Conservation (phyloP, 805 yeast species). For the Candida insectalens region DNA sequence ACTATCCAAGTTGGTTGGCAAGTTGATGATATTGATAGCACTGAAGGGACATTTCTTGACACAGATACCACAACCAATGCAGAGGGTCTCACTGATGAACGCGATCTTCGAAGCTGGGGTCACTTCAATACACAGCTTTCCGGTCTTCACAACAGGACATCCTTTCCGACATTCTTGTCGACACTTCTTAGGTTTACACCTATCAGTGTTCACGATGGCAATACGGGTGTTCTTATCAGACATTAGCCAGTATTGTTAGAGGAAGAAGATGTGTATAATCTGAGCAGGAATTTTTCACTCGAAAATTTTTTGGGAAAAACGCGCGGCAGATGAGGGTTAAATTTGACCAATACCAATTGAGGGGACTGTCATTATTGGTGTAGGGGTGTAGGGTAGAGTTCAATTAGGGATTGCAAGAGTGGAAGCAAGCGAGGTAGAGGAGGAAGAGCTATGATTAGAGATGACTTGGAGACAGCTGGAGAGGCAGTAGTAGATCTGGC, state of each 20-base stretch:
- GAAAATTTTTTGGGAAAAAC: background rate
- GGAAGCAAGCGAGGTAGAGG: too few relatives aligned
- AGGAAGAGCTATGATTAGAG: too few relatives aligned
- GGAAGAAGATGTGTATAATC: background rate
- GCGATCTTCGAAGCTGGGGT: conserved; percentile 86
- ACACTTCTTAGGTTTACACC: conserved; percentile 96
- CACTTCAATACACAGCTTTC: conserved; percentile 95
- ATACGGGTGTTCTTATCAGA: conserved; percentile 57
- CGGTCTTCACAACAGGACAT: conserved; percentile 97
- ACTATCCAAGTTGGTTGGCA: conserved; percentile 88
- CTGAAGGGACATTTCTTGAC: conserved; percentile 98
- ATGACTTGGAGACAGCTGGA: too few relatives aligned
- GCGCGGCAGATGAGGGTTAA: too few relatives aligned
- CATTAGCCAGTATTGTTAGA: conserved; percentile 13
- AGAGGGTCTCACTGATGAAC: conserved; percentile 84
- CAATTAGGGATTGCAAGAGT: too few relatives aligned
- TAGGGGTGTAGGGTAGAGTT: too few relatives aligned
- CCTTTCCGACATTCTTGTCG: conserved; percentile 96
- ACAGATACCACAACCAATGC: conserved; percentile 99
- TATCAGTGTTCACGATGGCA: conserved; percentile 90
- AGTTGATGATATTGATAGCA: conserved; percentile 90
- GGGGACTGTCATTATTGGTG: too few relatives aligned
- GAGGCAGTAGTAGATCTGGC: too few relatives aligned
- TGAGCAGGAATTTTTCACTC: conserved; percentile 9
- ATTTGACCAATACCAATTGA: too few relatives aligned